Evolutionary conservation across 2,329 filamentous ascomycete genomes (phyloP).

Genomic region (Emericellopsis atlantica): DNA sequence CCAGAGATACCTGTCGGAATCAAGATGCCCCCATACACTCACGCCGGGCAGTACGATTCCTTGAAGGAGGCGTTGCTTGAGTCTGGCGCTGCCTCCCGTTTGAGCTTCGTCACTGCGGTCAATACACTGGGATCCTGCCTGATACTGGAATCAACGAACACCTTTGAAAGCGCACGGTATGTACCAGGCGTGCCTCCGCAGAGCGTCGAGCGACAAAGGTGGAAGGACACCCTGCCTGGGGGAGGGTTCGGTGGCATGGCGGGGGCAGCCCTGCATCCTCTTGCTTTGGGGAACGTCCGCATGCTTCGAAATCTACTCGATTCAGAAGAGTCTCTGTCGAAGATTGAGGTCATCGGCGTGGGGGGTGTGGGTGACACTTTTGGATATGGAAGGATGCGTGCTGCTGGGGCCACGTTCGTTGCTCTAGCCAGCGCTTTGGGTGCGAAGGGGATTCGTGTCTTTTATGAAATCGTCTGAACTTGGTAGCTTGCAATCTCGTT

Average conservation of each 20-base stretch:
- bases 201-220: too few species aligned
- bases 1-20: conserved; percentile 39
- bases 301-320: conserved; percentile 51
- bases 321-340: conserved; percentile 26
- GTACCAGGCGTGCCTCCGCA: too few species aligned
- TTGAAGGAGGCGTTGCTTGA: conserved; percentile 37
- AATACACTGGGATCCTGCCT: conserved; percentile 62
- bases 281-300: conserved; percentile 65
- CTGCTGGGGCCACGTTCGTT: conserved; percentile 53
- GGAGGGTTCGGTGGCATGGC: conserved; percentile 58
- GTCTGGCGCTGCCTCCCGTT: conserved; percentile 7
- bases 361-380: conserved; percentile 56
- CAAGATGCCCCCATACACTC: conserved; percentile 68
- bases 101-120: conserved; percentile 61
- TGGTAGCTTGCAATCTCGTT: too few species aligned
- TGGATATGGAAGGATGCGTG: conserved; percentile 53
- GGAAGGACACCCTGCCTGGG: conserved; percentile 19
- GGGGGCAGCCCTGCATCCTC: conserved; percentile 57
- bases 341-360: conserved; percentile 56
- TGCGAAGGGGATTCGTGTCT: conserved; percentile 46
- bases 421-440: conserved; percentile 60
- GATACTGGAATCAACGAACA: conserved; percentile 26
- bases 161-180: neutral
- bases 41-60: conserved; percentile 49
- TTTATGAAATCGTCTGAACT: conserved; percentile 37